Base-by-base conservation (phyloP, 2,329 filamentous ascomycete species). In the Ceratocystiopsis sp. region DNA sequence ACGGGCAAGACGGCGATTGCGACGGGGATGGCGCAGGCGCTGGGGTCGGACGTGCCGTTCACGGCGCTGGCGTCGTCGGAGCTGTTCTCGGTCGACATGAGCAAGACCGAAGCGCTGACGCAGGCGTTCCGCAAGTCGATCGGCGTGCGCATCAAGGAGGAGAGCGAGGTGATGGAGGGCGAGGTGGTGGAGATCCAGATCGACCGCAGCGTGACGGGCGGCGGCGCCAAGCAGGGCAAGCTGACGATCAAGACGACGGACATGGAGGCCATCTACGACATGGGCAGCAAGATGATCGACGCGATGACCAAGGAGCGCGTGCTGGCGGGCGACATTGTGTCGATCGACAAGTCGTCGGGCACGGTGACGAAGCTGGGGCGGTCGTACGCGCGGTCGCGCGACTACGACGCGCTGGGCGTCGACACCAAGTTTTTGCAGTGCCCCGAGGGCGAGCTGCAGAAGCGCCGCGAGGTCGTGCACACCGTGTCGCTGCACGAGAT, bases 231-330 rank as follows among this genome's bases (percentile, higher is more conserved):
- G 70, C 89, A 95, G 69, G 91, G 91, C 56, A 98, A 98, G 65
- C 78, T 98, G 50, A 98, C 91, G 17, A 94, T 98, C 67, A 98
- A 98, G 67, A 98, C 91, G 12, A 96, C 89, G 46, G 91, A 98
- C 61, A 98, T 98, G 91, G 91, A 98, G 64, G 94, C 91, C 13
- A 84, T 98, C 51, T 98, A 96, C 66, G 91, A 98, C 57, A 95
- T 98, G 87, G 91, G 91, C 51, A 89, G 83, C 52, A 96, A 96
- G 66, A 96, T 98, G 91, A 98, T 98, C 52, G 91, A 98, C 59
- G 86, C 86, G 51, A 95, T 98, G 86, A 95, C 87, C 52, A 96
- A 96, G 65, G 91, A 98, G 68, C 89, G 93, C 55, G 85, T 98
- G 51, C 94, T 96, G 80, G 91, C 91, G 5, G 91, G 91, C 54